Percentiles rank a stretch among this genome's conserved stretches.
These are phyloP conservation scores for Syncephalastrum racemosum DNA, from an alignment of 371 early-diverging fungal genomes.

Conservation along the genomic window DNA sequence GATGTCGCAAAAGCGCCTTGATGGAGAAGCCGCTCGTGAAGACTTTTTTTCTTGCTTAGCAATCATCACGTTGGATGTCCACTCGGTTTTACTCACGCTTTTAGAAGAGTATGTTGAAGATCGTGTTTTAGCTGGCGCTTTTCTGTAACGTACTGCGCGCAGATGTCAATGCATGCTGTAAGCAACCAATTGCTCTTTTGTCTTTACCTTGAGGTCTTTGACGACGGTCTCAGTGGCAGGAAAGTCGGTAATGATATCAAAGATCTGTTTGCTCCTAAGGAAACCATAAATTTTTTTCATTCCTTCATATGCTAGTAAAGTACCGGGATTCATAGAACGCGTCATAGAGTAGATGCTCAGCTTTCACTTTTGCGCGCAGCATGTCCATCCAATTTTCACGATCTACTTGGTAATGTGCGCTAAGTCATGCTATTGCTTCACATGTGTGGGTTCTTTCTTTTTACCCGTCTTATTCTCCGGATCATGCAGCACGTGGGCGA, in stretches of 20 bases:
- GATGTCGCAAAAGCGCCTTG: slow-evolving; percentile 32
- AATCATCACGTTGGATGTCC: too few species aligned
- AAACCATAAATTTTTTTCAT: background rate
- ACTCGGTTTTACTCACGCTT: slow-evolving; percentile 32
- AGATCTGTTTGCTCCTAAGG: slow-evolving; percentile 19
- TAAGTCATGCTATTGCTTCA: background rate
- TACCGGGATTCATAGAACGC: slow-evolving; percentile 22
- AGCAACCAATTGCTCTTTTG: background rate
- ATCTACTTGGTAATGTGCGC: background rate
- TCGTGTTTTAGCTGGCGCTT: too few species aligned
- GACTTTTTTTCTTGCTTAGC: slow-evolving; percentile 12
- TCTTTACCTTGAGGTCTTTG: slow-evolving; percentile 31
- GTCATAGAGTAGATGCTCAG: slow-evolving; percentile 14
- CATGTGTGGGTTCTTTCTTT: background rate
- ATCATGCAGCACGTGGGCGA: slow-evolving; percentile 12
- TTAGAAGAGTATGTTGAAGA: slow-evolving; percentile 9
- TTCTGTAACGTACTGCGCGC: too few species aligned
- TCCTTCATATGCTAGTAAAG: background rate
- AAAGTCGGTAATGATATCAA: slow-evolving; percentile 39
- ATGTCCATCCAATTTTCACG: slow-evolving; percentile 15
- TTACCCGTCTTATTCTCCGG: slow-evolving; percentile 4
- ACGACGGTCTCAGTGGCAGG: slow-evolving; percentile 29
- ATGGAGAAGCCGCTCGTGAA: slow-evolving; percentile 33
- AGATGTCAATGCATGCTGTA: too few species aligned
- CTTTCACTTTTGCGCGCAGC: slow-evolving; percentile 14